These are phyloP conservation scores for Sporothrix humicola DNA, from an alignment of 2,329 filamentous ascomycete genomes.

Conservation along the genomic window DNA sequence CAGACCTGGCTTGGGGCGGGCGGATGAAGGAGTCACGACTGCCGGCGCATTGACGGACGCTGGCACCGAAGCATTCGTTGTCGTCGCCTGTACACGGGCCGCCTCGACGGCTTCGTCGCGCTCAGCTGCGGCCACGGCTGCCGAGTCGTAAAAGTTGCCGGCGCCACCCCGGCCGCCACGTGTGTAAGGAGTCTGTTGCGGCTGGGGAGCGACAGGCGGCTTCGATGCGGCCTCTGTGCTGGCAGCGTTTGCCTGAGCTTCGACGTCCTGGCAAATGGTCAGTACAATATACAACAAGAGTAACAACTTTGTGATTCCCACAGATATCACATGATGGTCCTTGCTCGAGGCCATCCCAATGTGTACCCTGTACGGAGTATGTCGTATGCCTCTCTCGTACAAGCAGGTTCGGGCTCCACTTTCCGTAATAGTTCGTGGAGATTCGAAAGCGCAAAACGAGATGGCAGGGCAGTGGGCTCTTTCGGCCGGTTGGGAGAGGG, in stretches of 20 bases:
- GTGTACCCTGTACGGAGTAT: no score
- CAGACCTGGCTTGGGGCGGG: conserved; percentile 39
- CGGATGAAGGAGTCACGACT: conserved; percentile 1
- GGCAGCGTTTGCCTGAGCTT: conserved; percentile 46
- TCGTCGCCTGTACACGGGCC: conserved; percentile 39
- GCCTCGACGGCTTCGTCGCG: conserved; percentile 46
- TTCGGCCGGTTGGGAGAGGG: background rate
- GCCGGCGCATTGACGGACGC: conserved; percentile 43
- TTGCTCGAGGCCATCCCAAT: no score
- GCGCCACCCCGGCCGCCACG: conserved; percentile 64
- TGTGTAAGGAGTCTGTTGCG: conserved; percentile 44
- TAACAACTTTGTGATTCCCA: background rate
- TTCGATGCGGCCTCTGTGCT: background rate
- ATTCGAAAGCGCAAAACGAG: background rate
- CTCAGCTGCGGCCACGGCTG: conserved; percentile 45
- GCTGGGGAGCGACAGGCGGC: conserved; percentile 36
- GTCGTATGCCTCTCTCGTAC: conserved; percentile 12
- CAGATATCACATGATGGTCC: background rate
- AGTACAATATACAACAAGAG: background rate
- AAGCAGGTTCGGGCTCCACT: conserved; percentile 8
- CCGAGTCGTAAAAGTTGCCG: conserved; percentile 61
- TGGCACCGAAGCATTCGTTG: background rate
- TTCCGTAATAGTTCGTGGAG: conserved; percentile 11
- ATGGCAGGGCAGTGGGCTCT: background rate
- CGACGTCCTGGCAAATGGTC: conserved; percentile 46